Evolutionary conservation across 331 rosid genomes (phyloP).

Genomic region (Spiraea crenata): DNA sequence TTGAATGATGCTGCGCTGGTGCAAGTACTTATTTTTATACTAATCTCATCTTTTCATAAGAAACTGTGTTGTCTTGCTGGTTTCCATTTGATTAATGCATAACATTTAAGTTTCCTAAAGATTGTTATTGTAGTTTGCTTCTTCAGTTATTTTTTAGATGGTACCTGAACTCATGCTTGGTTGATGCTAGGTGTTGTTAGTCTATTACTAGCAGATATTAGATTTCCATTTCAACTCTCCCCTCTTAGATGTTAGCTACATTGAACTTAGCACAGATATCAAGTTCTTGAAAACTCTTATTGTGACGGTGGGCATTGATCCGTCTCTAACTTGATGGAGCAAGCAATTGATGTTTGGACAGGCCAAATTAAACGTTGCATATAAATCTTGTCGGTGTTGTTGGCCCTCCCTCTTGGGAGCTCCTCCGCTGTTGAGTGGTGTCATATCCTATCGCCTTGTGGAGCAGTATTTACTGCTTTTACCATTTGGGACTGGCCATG

Average conservation of each 20-base stretch:
- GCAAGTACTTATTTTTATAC: neutral
- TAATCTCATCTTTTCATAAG: neutral
- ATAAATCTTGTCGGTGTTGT: conserved; percentile 36
- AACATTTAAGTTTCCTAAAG: too few relatives aligned
- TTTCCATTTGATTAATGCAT: neutral
- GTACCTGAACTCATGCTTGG: neutral
- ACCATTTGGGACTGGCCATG: conserved; percentile 80
- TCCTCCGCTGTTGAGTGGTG: conserved; percentile 50
- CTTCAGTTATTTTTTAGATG: too few relatives aligned
- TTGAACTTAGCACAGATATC: neutral
- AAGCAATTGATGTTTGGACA: conserved; percentile 37
- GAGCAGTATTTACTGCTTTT: conserved; percentile 56
- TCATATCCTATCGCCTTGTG: conserved; percentile 82
- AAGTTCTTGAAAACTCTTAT: too few relatives aligned
- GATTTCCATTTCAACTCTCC: neutral
- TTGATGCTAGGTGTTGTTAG: neutral
- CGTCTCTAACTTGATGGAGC: conserved; percentile 34
- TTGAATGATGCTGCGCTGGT: neutral
- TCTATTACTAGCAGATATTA: neutral
- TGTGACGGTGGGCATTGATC: conserved; percentile 23
- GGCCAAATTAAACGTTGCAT: conserved; percentile 55
- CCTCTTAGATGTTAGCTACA: neutral
- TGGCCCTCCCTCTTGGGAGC: conserved; percentile 30
- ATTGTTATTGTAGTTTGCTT: neutral
- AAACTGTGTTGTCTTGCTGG: neutral